A percentile compares a stretch with the other conserved stretches of the same genome.
These are phyloP conservation scores for Candida parachauliodes DNA, from an alignment of 805 yeast genomes.

Conservation along the genomic window DNA sequence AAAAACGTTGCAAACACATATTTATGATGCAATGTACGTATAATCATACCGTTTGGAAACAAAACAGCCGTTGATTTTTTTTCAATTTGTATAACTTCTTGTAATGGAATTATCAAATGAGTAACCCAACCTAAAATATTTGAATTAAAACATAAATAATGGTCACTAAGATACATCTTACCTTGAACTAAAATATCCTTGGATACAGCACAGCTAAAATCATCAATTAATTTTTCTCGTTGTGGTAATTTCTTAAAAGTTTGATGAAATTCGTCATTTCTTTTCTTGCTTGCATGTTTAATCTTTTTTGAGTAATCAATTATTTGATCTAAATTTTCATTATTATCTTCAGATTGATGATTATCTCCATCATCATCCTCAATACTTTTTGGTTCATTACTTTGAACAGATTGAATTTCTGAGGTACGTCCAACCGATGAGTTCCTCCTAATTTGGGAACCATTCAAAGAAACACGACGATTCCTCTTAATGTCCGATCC, in stretches of 20 bases:
- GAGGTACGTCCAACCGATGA: conserved; percentile 6
- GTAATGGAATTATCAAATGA: conserved; percentile 51
- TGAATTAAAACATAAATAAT: conserved; percentile 59
- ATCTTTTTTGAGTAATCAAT: conserved; percentile 18
- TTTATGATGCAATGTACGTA: conserved; percentile 59
- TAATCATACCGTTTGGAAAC: conserved; percentile 66
- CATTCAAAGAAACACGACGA: conserved; percentile 16
- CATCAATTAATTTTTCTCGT: conserved; percentile 54
- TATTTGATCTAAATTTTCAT: conserved; percentile 14
- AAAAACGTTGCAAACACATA: conserved; percentile 64
- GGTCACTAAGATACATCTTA: conserved; percentile 53
- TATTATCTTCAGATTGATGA: conserved; percentile 11
- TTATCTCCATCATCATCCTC: conserved; percentile 10
- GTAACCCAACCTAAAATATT: conserved; percentile 68
- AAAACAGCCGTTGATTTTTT: conserved; percentile 64
- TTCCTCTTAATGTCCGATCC: conserved; percentile 17
- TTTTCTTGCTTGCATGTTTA: conserved; percentile 42
- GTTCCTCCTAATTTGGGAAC: conserved; percentile 2
- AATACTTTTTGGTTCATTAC: background rate
- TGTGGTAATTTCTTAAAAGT: conserved; percentile 50
- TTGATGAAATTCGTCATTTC: conserved; percentile 59
- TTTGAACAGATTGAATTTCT: background rate
- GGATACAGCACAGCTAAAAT: conserved; percentile 62
- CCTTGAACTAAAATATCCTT: conserved; percentile 69
- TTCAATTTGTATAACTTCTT: conserved; percentile 60